phyloP scores from a whole-genome alignment of 192 early-diverging fungal genomes.

The Podila horticola region DNA sequence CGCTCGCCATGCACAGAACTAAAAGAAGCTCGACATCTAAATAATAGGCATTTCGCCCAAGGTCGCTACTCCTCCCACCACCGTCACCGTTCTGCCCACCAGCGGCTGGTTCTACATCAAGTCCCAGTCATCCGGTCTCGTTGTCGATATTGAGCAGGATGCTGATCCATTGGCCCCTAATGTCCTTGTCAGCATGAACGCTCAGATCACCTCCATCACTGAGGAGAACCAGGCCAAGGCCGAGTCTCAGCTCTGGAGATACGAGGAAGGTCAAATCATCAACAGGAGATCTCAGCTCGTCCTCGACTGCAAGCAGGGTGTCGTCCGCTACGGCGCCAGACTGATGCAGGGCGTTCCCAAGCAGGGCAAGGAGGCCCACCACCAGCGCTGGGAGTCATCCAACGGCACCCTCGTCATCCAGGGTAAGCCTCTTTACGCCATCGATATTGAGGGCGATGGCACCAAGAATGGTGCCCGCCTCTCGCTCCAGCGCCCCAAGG shows the following conservation, averaged over 20 bases:
- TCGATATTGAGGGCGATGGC: conserved; percentile 48
- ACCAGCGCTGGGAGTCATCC: conserved; percentile 48
- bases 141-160: conserved; percentile 37
- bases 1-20: neutral
- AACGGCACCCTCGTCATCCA: conserved; percentile 34
- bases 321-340: conserved; percentile 43
- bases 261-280: conserved; percentile 44
- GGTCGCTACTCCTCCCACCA: neutral
- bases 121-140: conserved; percentile 34
- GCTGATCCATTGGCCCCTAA: conserved; percentile 29
- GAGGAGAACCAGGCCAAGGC: conserved; percentile 17
- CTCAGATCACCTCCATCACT: conserved; percentile 12
- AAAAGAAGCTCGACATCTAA: neutral
- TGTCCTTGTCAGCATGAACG: conserved; percentile 32
- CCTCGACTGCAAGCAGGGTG: conserved; percentile 49
- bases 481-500: conserved; percentile 49
- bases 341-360: conserved; percentile 35
- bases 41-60: neutral
- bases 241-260: conserved; percentile 50
- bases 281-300: conserved; percentile 43
- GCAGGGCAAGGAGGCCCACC: conserved; percentile 43
- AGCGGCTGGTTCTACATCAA: conserved; percentile 52
- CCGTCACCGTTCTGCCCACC: conserved; percentile 20
- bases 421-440: conserved; percentile 42
- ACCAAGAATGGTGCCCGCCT: conserved; percentile 38